Conservation (phyloP, 495 filamentous ascomycete species). For the Xylaria castorea region DNA sequence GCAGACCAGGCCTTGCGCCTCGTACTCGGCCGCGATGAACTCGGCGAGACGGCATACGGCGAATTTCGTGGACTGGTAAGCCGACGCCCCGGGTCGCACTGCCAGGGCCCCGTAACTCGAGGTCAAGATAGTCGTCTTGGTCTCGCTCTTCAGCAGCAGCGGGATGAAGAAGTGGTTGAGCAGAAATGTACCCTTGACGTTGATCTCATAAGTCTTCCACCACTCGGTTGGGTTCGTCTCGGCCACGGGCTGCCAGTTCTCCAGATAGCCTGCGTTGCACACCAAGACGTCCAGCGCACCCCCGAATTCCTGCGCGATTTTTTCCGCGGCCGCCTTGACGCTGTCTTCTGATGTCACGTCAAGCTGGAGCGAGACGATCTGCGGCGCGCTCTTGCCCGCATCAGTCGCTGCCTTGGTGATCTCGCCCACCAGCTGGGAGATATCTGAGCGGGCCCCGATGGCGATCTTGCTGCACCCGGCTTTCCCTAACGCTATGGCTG, state of each 20-base stretch:
- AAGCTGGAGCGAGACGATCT: conserved; percentile 48
- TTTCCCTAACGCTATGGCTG: conserved; percentile 53
- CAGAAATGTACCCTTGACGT: conserved; percentile 53
- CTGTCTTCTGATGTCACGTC: conserved; percentile 51
- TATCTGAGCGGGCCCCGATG: conserved; percentile 51
- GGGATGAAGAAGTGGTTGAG: conserved; percentile 52
- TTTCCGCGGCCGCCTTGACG: conserved; percentile 44
- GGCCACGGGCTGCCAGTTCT: conserved; percentile 39
- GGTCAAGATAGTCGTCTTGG: conserved; percentile 46
- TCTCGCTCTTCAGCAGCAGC: conserved; percentile 44
- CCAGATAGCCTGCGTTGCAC: conserved; percentile 53
- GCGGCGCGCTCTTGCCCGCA: conserved; percentile 45
- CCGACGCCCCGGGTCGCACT: conserved; percentile 35
- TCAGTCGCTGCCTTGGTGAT: conserved; percentile 40
- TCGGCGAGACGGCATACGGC: conserved; percentile 51
- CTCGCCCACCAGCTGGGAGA: conserved; percentile 43
- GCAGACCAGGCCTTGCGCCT: conserved; percentile 47
- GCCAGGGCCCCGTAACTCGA: conserved; percentile 44
- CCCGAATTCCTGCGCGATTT: conserved; percentile 39
- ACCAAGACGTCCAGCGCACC: conserved; percentile 51
- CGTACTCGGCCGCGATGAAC: conserved; percentile 52
- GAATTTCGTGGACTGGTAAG: conserved; percentile 53
- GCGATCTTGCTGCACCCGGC: conserved; percentile 51
- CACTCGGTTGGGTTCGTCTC: conserved; percentile 46
- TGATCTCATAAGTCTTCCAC: conserved; percentile 52